These are phyloP conservation scores for Kluyveromyces sp. DNA, from an alignment of 1,139 yeast genomes.

Conservation along the genomic window DNA sequence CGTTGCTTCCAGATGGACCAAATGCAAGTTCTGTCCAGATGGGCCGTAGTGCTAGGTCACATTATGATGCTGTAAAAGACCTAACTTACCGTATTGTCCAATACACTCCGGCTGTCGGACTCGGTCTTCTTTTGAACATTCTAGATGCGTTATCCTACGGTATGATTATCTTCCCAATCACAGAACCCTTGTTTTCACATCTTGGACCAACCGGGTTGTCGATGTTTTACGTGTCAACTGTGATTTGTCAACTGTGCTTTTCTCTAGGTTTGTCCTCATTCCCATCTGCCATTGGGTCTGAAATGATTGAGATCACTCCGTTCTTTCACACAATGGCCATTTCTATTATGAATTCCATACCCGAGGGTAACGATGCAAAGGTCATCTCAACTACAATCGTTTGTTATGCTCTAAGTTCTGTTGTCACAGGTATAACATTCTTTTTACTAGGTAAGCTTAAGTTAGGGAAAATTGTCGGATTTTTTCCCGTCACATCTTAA, in stretches of 20 bases:
- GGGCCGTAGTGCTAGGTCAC: neutral
- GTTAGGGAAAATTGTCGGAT: slow-evolving; percentile 82
- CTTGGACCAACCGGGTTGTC: slow-evolving; percentile 87
- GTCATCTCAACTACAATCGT: slow-evolving; percentile 82
- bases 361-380: slow-evolving; percentile 43
- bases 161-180: slow-evolving; percentile 91
- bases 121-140: slow-evolving; percentile 78
- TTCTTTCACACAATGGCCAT: slow-evolving; percentile 94
- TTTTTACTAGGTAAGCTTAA: slow-evolving; percentile 66
- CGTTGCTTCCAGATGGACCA: slow-evolving; percentile 2
- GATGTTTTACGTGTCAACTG: slow-evolving; percentile 87
- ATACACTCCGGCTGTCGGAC: slow-evolving; percentile 51
- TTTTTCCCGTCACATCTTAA: slow-evolving; percentile 88
- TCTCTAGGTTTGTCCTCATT: slow-evolving; percentile 90
- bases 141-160: slow-evolving; percentile 94
- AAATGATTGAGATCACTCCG: slow-evolving; percentile 97
- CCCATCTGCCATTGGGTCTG: slow-evolving; percentile 86
- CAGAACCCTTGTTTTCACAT: slow-evolving; percentile 65
- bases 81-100: slow-evolving; percentile 14
- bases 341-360: slow-evolving; percentile 52
- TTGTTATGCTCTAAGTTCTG: slow-evolving; percentile 73
- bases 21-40: neutral
- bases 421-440: slow-evolving; percentile 81
- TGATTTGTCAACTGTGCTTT: slow-evolving; percentile 77
- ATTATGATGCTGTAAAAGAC: neutral